phyloP scores from a whole-genome alignment of 2,329 filamentous ascomycete genomes.

The Diaporthe sp. region DNA sequence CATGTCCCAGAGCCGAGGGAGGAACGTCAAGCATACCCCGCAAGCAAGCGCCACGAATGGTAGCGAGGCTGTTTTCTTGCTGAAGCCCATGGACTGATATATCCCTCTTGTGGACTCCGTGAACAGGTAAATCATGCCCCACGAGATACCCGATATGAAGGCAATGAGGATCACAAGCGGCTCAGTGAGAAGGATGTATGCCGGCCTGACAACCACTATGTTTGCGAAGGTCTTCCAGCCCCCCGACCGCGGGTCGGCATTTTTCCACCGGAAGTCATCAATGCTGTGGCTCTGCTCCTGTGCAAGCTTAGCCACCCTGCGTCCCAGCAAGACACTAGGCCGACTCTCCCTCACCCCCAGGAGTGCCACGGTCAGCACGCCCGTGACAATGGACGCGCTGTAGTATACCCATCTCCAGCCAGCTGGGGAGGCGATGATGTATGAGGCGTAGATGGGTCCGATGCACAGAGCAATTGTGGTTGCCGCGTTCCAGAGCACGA shows the following conservation, averaged over 20 bases:
- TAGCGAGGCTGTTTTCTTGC: conserved; percentile 51
- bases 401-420: conserved; percentile 62
- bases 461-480: conserved; percentile 58
- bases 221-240: conserved; percentile 53
- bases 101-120: conserved; percentile 58
- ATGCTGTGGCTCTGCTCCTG: conserved; percentile 31
- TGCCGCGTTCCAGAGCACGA: conserved; percentile 59
- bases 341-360: conserved; percentile 58
- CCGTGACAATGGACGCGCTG: conserved; percentile 55
- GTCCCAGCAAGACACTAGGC: conserved; percentile 56
- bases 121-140: conserved; percentile 63
- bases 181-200: conserved; percentile 59
- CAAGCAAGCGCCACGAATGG: conserved; percentile 56
- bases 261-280: conserved; percentile 47
- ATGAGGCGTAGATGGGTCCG: conserved; percentile 59
- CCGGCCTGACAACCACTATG: conserved; percentile 56
- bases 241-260: conserved; percentile 52
- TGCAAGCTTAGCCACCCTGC: conserved; percentile 41
- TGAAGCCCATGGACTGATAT: conserved; percentile 54
- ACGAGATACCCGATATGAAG: conserved; percentile 57
- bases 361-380: conserved; percentile 50
- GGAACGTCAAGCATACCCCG: conserved; percentile 56
- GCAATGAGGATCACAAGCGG: conserved; percentile 60
- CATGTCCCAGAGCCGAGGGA: conserved; percentile 58
- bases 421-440: conserved; percentile 46